Base-by-base conservation (phyloP, 371 early-diverging fungal species). In the Phascolomyces articulosus region DNA sequence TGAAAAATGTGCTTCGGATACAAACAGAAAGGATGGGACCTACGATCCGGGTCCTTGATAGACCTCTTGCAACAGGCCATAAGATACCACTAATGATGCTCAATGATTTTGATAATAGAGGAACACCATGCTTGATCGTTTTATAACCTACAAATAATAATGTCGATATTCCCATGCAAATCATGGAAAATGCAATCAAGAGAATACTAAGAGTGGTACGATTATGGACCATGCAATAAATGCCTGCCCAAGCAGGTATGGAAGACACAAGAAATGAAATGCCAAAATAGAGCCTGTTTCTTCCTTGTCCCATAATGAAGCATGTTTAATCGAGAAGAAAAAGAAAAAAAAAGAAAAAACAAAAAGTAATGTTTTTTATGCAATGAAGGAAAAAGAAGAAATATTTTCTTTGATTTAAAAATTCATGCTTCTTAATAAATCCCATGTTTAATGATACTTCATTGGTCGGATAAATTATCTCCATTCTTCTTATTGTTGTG, bases 1-100 rank as follows among this genome's bases (percentile, higher is more conserved):
- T 44, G 44, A 81, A 81, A 47, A 81, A 81, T 18, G 63, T 66
- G n/a, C 51, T 58, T 18, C 75, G 73, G 23, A 81, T 66, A 11
- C 72, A 53, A 10, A 68, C 38, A n/a, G 64, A 67, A 20, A 78
- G 51, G 13, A 64, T 18, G 13, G 81, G 77, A 1, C 81, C 78
- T 21, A 81, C 55, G 11, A 78, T 38, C 16, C 47, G 60, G 29
- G 61, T 74, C 7, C 67, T 29, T 3, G 81, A 64, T 1, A 81
- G 55, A 11, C 51, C 64, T 0, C 40, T 55, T n/a, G 71, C 67
- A 44, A 78, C 61, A 26, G 81, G 81, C 23, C 55, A 16, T 18
- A 78, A 24, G 3, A 69, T 54, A 23, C 57, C 58, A 55, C 63
- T 73, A 8, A 70, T 1, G 10, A 49, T 40, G 11, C 56, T 59